phyloP scores from a whole-genome alignment of 176 grass and related monocot species.

The Phoenix roebelenii region DNA sequence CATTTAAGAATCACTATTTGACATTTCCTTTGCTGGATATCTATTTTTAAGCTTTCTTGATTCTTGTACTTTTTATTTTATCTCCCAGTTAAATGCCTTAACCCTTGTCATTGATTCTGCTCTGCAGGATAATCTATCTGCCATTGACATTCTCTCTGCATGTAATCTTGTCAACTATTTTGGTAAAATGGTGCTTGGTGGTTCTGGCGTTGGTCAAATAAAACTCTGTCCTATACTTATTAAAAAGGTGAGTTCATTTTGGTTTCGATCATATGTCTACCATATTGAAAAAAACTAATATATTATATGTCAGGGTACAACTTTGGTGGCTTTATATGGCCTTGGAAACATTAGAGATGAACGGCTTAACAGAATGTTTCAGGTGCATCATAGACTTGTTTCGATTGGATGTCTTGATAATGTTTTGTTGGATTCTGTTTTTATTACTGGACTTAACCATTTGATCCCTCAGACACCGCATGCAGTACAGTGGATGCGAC shows the following conservation, averaged over 20 bases:
- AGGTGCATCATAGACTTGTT: slow-evolving; percentile 31
- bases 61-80: not conserved
- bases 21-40: no score
- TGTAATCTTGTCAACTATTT: slow-evolving; percentile 86
- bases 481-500: slow-evolving; percentile 54
- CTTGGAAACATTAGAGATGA: slow-evolving; percentile 66
- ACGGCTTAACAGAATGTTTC: slow-evolving; percentile 65
- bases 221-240: slow-evolving; percentile 58
- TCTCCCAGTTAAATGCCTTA: not conserved
- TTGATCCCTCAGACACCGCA: slow-evolving; percentile 52
- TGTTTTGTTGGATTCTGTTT: slow-evolving; percentile 1
- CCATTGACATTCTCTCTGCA: slow-evolving; percentile 64
- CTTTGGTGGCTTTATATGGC: slow-evolving; percentile 63
- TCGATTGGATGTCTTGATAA: slow-evolving; percentile 4
- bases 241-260: slow-evolving; percentile 41
- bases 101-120: slow-evolving; percentile 1
- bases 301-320: slow-evolving; percentile 48
- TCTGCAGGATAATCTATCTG: slow-evolving; percentile 72
- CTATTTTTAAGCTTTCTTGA: no score
- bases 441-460: slow-evolving; percentile 2
- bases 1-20: no score
- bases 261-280: not conserved
- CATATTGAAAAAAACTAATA: not conserved
- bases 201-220: slow-evolving; percentile 51
- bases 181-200: slow-evolving; percentile 60